These are phyloP conservation scores for Elsinoe ampelina DNA, from an alignment of 2,329 filamentous ascomycete species.

Conservation along the genomic window DNA sequence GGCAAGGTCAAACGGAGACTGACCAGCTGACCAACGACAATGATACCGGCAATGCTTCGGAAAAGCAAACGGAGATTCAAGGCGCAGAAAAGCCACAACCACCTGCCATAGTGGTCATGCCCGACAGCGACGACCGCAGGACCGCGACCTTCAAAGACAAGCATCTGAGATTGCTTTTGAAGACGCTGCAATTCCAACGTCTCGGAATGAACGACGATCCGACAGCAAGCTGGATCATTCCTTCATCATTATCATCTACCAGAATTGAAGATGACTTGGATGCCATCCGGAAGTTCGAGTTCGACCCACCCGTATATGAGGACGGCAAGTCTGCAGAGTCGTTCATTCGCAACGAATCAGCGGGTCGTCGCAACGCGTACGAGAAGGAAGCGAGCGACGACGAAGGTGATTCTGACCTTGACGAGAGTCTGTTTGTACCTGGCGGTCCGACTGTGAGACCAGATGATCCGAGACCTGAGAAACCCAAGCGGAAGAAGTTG, in stretches of 20 bases:
- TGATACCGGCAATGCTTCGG: background rate
- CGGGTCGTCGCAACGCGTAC: slow-evolving; percentile 22
- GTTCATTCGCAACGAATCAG: slow-evolving; percentile 64
- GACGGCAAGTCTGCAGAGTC: slow-evolving; percentile 66
- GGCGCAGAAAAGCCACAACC: slow-evolving; percentile 28
- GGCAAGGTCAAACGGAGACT: slow-evolving; percentile 25
- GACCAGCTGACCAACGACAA: background rate
- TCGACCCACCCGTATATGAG: slow-evolving; percentile 67
- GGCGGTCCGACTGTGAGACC: slow-evolving; percentile 54
- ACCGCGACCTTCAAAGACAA: slow-evolving; percentile 81
- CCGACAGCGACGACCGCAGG: slow-evolving; percentile 57
- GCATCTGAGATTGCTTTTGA: slow-evolving; percentile 76
- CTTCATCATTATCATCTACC: slow-evolving; percentile 53
- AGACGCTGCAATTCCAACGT: slow-evolving; percentile 60
- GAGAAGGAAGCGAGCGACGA: slow-evolving; percentile 14
- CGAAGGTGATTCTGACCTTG: slow-evolving; percentile 18
- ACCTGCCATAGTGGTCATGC: slow-evolving; percentile 48
- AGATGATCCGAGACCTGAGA: slow-evolving; percentile 42
- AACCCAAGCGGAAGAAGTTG: slow-evolving; percentile 53
- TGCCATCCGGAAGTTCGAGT: slow-evolving; percentile 67
- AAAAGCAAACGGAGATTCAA: no score
- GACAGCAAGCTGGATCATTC: slow-evolving; percentile 71
- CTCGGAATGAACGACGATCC: slow-evolving; percentile 59
- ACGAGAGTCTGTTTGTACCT: slow-evolving; percentile 57
- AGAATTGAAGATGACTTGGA: slow-evolving; percentile 60